Evolutionary conservation across 805 yeast species (phyloP), one percentile per base, ranked within the genome.

Genomic region (Lipomyces orientalis): DNA sequence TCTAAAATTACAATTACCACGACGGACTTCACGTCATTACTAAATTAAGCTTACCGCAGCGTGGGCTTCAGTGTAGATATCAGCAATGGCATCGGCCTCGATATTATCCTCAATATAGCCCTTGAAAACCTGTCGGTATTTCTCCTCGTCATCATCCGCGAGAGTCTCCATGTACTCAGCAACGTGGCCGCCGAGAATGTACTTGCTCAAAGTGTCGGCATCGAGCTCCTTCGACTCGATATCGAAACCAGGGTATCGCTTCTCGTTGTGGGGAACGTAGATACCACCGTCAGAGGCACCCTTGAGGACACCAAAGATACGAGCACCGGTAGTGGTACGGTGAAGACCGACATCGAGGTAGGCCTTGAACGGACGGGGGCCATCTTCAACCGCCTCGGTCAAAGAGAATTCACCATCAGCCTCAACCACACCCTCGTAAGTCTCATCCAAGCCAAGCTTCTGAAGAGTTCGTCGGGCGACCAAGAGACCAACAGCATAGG

Each of bases 241-340:
- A 85, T 95, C 99, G 97, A 94, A 95, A 87, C 99, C 99, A 85
- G 99, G 99, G 97, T 93, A 95, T 90, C 99, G 93, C 89, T 93
- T 93, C 81, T 97, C 91, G 78, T 97, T 92, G 93, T 95, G 99
- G 77, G 99, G 99, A 81, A 95, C 87, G 93, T 90, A 92, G 80
- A 95, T 87, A 79, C 99, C 99, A 91, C 99, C 99, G 83, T 95
- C 99, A 74, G 98, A 94, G 81, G 99, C 99, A 90, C 99, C 99
- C 90, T 95, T 95, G 81, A 95, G 87, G 81, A 95, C 98, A 91
- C 98, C 99, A 80, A 95, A 95, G 83, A 95, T 88, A 86, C 97
- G 91, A 82, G 98, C 98, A 92, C 99, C 99, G 80, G 98, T 93
- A 86, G 99, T 95, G 86, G 99, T 93, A 90, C 99, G 93, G 86